A percentile compares a stretch with the other conserved stretches of the same genome.
These are phyloP conservation scores for Fraxinus pennsylvanica DNA, from an alignment of 257 asterid species.

Conservation along the genomic window DNA sequence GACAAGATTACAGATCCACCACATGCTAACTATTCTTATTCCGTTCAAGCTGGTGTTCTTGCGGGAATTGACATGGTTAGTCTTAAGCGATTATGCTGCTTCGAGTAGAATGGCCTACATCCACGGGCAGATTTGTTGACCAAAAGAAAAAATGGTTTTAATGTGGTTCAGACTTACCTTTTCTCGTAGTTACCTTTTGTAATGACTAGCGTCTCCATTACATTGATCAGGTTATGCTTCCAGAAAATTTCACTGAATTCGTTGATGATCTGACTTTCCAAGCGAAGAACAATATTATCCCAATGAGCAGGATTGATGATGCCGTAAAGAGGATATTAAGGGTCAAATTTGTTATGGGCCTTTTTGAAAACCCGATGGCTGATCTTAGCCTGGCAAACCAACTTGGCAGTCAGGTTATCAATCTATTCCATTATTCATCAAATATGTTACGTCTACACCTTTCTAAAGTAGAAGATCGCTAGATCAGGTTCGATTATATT, in stretches of 20 bases:
- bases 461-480: background rate
- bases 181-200: background rate
- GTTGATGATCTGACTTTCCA: conserved; percentile 37
- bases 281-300: conserved; percentile 37
- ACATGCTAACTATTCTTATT: conserved; percentile 53
- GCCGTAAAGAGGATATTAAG: conserved; percentile 39
- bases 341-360: conserved; percentile 49
- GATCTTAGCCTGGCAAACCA: conserved; percentile 39
- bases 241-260: conserved; percentile 36
- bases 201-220: conserved; percentile 7
- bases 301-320: conserved; percentile 43
- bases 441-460: background rate
- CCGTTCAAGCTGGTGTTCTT: conserved; percentile 47
- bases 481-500: background rate
- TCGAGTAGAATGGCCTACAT: background rate
- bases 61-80: conserved; percentile 76
- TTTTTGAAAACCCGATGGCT: conserved; percentile 42
- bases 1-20: conserved; percentile 53
- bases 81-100: background rate
- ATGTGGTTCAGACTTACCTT: background rate
- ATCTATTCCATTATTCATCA: background rate
- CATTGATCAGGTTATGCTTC: conserved; percentile 40
- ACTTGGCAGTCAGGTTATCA: conserved; percentile 41
- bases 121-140: background rate
- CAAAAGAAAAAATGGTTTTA: background rate